phyloP scores from a whole-genome alignment of 2,329 filamentous ascomycete genomes.

The Aspergillus novofumigatus region DNA sequence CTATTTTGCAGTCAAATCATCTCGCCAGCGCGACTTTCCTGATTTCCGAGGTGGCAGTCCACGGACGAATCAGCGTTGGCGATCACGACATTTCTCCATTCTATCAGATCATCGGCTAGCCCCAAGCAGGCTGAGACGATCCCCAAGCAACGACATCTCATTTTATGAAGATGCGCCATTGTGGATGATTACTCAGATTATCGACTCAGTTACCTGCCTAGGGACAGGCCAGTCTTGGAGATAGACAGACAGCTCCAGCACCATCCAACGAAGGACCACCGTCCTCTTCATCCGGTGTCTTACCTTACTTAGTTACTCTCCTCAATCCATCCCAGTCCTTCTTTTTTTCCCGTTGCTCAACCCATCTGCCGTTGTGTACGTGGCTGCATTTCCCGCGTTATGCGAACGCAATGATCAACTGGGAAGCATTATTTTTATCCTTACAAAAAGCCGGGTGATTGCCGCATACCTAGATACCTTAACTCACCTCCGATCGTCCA shows the following conservation, averaged over 20 bases:
- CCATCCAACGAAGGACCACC: background rate
- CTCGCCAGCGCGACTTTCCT: background rate
- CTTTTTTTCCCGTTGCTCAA: conserved; percentile 2
- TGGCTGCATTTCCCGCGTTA: conserved; percentile 21
- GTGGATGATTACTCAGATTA: background rate
- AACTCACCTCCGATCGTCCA: conserved; percentile 16
- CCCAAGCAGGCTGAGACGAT: conserved; percentile 21
- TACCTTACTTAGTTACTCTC: background rate
- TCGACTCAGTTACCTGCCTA: background rate
- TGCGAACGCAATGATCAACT: conserved; percentile 14
- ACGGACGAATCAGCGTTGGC: conserved; percentile 27
- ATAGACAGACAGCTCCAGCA: background rate
- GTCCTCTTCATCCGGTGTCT: background rate
- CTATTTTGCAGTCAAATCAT: background rate
- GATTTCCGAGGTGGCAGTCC: conserved; percentile 3
- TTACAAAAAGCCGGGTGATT: background rate
- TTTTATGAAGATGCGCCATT: background rate
- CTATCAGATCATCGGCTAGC: conserved; percentile 39
- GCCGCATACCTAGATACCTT: conserved; percentile 10
- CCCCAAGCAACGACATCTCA: conserved; percentile 1
- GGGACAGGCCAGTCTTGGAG: background rate
- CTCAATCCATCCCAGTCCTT: conserved; percentile 7
- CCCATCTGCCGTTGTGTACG: conserved; percentile 17
- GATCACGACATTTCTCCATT: conserved; percentile 44
- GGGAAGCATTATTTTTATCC: background rate